Base-by-base conservation (phyloP, 2,329 filamentous ascomycete species). In the Sporothrix globosa region DNA sequence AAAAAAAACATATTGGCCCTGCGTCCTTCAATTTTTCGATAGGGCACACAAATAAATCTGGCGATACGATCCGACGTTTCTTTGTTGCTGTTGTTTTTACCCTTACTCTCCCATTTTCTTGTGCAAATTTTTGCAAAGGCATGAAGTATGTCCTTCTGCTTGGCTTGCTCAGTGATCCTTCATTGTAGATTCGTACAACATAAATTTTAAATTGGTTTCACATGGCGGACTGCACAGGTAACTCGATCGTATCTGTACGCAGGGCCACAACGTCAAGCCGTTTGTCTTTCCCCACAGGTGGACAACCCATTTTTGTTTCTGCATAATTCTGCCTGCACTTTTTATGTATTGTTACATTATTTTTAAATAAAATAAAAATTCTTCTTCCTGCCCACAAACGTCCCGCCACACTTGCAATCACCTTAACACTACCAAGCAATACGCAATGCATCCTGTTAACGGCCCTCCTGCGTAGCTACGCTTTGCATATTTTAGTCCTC, bases 401-500 rank as follows among this genome's bases (percentile, higher is more conserved):
- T 50, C 6, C 21, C 24, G 41, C n/a, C 11, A 39, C 11, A 41
- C 3, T 41, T 44, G 24, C 60, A 46, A 9, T n/a, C 14, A 52
- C 41, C 41, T 39, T 17, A 11, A 63, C 39, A 46, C 39, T 21
- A 63, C 52, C 21, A 68, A 39, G 24, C 34, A 34, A 34, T 34
- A 46, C 66, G 39, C 67, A 68, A 60, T 50, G 41, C 54, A 68
- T 50, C 41, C 17, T 48, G 53, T 19, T 68, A 65, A 48, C 39
- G 30, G 44, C 69, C 56, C 46, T 65, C 46, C 24, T 58, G 56
- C 63, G n/a, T n/a, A n/a, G n/a, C 39, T 66, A 61, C n/a, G 48
- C 39, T 71, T n/a, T 71, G 69, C 69, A 68, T 71, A 54, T 48
- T 69, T 66, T 71, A 71, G 69, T 65, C 27, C 67, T 52, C 44